Conservation (phyloP, 1,139 yeast species). For the Wickerhamomyces sp. region DNA sequence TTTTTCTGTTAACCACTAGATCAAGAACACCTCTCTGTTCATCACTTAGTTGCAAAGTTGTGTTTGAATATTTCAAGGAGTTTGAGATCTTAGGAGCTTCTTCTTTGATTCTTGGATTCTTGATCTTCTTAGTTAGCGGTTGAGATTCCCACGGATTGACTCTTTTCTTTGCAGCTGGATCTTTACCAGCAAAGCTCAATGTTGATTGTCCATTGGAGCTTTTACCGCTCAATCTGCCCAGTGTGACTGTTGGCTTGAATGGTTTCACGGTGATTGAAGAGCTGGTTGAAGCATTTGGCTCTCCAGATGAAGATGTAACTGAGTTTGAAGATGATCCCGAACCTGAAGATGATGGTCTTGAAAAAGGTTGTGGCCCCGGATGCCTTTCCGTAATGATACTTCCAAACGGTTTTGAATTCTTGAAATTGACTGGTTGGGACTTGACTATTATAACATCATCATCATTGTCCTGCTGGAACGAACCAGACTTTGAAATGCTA, state of each 20-base stretch:
- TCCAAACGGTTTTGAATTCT: constrained; percentile 15
- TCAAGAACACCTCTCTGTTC: constrained; percentile 56
- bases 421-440: constrained; percentile 10
- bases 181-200: constrained; percentile 9
- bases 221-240: background rate
- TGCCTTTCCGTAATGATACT: background rate
- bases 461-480: constrained; percentile 8
- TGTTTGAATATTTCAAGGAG: background rate
- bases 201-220: constrained; percentile 5
- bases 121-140: constrained; percentile 6
- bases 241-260: constrained; percentile 5
- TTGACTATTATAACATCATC: constrained; percentile 7
- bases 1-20: constrained; percentile 42
- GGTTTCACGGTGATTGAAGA: background rate
- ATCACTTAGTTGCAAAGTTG: constrained; percentile 7
- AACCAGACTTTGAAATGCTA: constrained; percentile 3
- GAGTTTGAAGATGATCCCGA: background rate
- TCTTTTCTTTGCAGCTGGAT: constrained; percentile 7
- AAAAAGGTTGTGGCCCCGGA: background rate
- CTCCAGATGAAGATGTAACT: background rate
- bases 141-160: constrained; percentile 16
- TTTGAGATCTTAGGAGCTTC: background rate
- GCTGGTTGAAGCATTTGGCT: background rate
- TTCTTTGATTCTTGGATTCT: constrained; percentile 18
- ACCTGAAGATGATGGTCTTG: background rate